phyloP scores from a whole-genome alignment of 306 rosid species.

The Prunus mongolica region DNA sequence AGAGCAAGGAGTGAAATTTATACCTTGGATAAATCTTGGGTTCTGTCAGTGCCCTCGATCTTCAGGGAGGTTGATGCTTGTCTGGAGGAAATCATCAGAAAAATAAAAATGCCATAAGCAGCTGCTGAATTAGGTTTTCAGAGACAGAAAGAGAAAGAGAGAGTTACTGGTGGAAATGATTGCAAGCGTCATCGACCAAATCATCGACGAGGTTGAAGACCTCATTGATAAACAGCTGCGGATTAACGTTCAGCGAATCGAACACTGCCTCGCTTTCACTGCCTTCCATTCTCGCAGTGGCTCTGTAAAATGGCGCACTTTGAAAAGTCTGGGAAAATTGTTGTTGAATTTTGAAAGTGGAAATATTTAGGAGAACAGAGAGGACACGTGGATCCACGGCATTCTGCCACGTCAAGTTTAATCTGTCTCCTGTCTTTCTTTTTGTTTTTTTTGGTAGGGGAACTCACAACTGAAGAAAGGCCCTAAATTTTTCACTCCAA shows the following conservation, averaged over 20 bases:
- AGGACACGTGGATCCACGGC: not conserved
- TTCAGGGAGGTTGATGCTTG: slow-evolving; percentile 52
- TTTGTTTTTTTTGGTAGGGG: not conserved
- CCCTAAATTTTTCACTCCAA: not conserved
- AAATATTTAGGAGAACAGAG: not conserved
- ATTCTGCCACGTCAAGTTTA: not conserved
- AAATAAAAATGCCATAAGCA: not conserved
- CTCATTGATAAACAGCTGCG: slow-evolving; percentile 70
- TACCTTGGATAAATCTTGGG: slow-evolving; percentile 62
- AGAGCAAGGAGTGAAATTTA: too few relatives aligned
- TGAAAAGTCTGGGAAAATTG: not conserved
- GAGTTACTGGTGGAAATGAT: slow-evolving; percentile 52
- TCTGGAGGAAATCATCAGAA: slow-evolving; percentile 31
- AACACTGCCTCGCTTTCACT: slow-evolving; percentile 60
- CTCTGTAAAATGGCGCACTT: not conserved
- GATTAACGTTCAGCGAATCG: slow-evolving; percentile 60
- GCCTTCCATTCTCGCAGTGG: slow-evolving; percentile 44
- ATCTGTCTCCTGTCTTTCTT: not conserved
- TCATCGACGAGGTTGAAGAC: slow-evolving; percentile 64
- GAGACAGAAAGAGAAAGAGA: not conserved
- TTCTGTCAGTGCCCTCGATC: slow-evolving; percentile 41
- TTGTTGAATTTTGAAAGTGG: not conserved
- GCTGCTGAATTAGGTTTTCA: not conserved
- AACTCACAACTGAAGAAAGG: not conserved
- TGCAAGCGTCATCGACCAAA: slow-evolving; percentile 54